Conservation (phyloP, 176 grass and related monocot species). For the Aegilops longissima region DNA sequence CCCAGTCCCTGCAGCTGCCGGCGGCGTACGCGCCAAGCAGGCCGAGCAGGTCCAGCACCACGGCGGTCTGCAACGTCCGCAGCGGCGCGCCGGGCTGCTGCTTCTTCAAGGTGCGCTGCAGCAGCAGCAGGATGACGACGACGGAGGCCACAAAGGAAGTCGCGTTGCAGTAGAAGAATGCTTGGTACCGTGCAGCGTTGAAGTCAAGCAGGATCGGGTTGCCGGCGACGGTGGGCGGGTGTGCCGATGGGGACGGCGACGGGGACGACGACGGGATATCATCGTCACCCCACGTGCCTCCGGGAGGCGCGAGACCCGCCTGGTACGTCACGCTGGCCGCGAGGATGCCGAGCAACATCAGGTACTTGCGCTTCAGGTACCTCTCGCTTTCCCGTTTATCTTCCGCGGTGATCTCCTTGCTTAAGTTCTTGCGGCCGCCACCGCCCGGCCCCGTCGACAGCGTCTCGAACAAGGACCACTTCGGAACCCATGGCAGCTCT, state of each 20-base stretch:
- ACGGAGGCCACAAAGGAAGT: no score
- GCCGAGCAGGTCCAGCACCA: no score
- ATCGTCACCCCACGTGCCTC: no score
- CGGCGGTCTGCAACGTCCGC: no score
- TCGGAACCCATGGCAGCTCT: background rate
- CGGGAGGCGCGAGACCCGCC: no score
- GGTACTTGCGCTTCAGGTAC: background rate
- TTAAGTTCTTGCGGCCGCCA: background rate
- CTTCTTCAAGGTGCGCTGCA: no score
- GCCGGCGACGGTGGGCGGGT: background rate
- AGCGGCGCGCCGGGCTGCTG: no score
- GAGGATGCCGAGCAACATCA: background rate
- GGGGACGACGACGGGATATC: background rate
- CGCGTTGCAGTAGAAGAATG: no score
- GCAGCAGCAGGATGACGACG: no score
- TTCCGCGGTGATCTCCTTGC: background rate
- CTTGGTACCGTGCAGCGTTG: background rate
- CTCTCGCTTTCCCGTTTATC: background rate
- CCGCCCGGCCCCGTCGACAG: background rate
- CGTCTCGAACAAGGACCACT: no score
- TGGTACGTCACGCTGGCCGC: background rate
- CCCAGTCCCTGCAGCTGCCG: no score
- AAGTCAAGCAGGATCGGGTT: background rate
- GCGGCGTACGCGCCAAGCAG: no score
- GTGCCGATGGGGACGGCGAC: background rate